Evolutionary conservation across 208 protist genomes (phyloP).

Genomic region (Willaertia magna): DNA sequence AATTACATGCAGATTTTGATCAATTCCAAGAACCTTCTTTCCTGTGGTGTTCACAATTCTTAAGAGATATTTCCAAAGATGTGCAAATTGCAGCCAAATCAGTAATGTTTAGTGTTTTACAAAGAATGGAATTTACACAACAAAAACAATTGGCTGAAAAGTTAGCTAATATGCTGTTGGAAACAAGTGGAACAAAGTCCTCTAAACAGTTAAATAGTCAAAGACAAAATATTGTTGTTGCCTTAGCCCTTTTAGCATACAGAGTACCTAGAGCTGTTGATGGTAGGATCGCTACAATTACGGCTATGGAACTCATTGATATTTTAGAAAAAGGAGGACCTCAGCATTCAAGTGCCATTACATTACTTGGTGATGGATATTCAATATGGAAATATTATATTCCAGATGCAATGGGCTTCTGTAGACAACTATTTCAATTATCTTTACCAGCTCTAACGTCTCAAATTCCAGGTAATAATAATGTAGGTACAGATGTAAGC

Average conservation of each 20-base stretch:
- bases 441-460: not conserved
- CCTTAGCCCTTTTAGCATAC: not conserved
- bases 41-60: not conserved
- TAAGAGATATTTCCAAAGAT: not conserved
- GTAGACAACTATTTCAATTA: not conserved
- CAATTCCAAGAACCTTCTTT: conserved; percentile 1
- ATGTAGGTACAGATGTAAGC: not conserved
- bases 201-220: not conserved
- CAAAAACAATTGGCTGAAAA: not conserved
- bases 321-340: conserved; percentile 8
- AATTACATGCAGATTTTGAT: not conserved
- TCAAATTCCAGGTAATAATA: not conserved
- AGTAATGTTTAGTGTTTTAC: not conserved
- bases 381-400: conserved; percentile 5
- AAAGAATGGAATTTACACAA: not conserved
- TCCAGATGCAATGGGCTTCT: not conserved
- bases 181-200: not conserved
- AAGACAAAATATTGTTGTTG: conserved; percentile 3
- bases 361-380: not conserved
- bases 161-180: not conserved
- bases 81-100: not conserved
- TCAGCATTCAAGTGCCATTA: not conserved
- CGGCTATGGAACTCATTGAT: not conserved
- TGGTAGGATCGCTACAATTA: not conserved
- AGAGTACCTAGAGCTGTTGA: not conserved